Percentiles rank a stretch among this genome's conserved stretches.
Conservation (phyloP, 2,329 filamentous ascomycete genomes). For the Fusarium palustre region DNA sequence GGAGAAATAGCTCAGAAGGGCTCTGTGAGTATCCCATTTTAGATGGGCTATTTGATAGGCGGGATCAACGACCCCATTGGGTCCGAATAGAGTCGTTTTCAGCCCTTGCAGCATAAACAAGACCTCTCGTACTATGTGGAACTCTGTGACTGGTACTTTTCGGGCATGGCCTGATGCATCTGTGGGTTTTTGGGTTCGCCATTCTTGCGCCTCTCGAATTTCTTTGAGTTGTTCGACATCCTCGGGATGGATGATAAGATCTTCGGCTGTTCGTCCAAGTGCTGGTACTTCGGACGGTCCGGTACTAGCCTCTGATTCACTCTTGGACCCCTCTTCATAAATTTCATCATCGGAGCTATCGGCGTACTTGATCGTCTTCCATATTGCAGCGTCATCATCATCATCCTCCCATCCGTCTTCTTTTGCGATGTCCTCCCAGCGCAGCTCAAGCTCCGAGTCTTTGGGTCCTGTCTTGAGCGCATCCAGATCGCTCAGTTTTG, state of each 20-base stretch:
- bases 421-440: slow-evolving; percentile 82
- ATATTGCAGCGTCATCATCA: slow-evolving; percentile 65
- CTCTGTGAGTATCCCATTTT: slow-evolving; percentile 63
- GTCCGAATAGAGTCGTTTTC: slow-evolving; percentile 76
- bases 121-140: slow-evolving; percentile 79
- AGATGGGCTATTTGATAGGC: slow-evolving; percentile 62
- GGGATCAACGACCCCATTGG: slow-evolving; percentile 54
- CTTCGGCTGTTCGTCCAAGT: slow-evolving; percentile 44
- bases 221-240: slow-evolving; percentile 50
- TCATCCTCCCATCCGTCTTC: slow-evolving; percentile 80
- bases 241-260: slow-evolving; percentile 53
- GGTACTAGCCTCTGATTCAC: slow-evolving; percentile 50
- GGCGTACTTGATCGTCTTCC: slow-evolving; percentile 76
- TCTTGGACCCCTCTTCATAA: slow-evolving; percentile 52
- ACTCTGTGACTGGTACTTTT: slow-evolving; percentile 71
- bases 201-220: slow-evolving; percentile 52
- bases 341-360: slow-evolving; percentile 71
- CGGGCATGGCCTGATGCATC: slow-evolving; percentile 51
- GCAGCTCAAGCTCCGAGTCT: slow-evolving; percentile 63
- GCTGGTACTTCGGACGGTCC: slow-evolving; percentile 48
- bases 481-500: slow-evolving; percentile 73
- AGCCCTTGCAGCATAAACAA: slow-evolving; percentile 88
- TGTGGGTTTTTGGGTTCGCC: slow-evolving; percentile 51
- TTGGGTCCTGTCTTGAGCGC: slow-evolving; percentile 58
- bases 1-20: slow-evolving; percentile 60